phyloP scores from a whole-genome alignment of 257 asterid species.

The Striga asiatica region DNA sequence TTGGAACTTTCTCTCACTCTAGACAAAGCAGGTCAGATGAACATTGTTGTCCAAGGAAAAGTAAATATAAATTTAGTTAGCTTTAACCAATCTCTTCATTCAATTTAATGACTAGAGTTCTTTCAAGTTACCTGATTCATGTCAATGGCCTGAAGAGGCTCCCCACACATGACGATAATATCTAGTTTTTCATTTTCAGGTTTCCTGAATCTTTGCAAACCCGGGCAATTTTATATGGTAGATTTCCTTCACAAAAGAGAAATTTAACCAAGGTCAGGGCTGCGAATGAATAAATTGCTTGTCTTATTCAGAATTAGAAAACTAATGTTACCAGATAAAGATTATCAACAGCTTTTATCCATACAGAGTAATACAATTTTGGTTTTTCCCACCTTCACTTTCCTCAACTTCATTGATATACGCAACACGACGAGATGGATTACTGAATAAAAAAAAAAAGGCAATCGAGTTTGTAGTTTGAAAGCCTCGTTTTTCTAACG shows the following conservation, averaged over 20 bases:
- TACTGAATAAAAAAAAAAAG: no score
- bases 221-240: slow-evolving; percentile 95
- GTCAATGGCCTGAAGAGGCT: slow-evolving; percentile 94
- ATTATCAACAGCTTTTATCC: slow-evolving; percentile 78
- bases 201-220: slow-evolving; percentile 85
- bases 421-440: slow-evolving; percentile 86
- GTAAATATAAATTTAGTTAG: no score
- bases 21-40: no score
- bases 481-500: no score
- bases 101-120: no score
- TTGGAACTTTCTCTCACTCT: no score
- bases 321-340: slow-evolving; percentile 94
- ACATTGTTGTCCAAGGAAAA: slow-evolving; percentile 67
- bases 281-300: no score
- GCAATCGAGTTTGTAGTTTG: no score
- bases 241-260: slow-evolving; percentile 44
- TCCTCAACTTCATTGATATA: slow-evolving; percentile 92
- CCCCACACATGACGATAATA: slow-evolving; percentile 92
- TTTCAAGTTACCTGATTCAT: slow-evolving; percentile 99
- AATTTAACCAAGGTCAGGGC: no score
- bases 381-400: slow-evolving; percentile 25
- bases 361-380: slow-evolving; percentile 70
- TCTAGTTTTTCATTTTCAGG: slow-evolving; percentile 95
- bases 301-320: no score
- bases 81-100: no score